Percentiles rank a stretch among this genome's conserved stretches.
Conservation (phyloP, 2,329 filamentous ascomycete genomes). For the Didymella exigua region DNA sequence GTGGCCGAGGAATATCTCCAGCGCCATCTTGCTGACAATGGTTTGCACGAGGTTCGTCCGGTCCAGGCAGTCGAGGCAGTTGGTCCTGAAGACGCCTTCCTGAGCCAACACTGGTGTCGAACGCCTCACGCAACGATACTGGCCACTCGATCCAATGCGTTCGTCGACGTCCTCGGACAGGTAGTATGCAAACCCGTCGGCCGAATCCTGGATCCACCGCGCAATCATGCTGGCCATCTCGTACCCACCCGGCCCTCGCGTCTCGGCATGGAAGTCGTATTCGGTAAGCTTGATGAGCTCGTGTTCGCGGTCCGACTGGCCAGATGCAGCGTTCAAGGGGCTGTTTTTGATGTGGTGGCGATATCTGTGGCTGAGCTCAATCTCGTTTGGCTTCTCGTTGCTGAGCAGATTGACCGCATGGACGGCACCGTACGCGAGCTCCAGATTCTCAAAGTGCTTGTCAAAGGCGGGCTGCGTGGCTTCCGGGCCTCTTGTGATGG, state of each 20-base stretch:
- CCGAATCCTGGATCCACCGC: conserved; percentile 75
- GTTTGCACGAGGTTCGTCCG: conserved; percentile 96
- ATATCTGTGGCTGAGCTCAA: conserved; percentile 81
- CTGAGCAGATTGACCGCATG: conserved; percentile 96
- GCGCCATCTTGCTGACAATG: conserved; percentile 90
- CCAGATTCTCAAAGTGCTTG: conserved; percentile 89
- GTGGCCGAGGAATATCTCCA: conserved; percentile 82
- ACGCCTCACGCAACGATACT: conserved; percentile 45
- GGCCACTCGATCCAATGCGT: conserved; percentile 50
- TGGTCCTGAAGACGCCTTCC: conserved; percentile 93
- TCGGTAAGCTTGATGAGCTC: conserved; percentile 80
- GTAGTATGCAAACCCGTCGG: conserved; percentile 91
- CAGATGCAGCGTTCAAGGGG: conserved; percentile 67
- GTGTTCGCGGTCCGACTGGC: conserved; percentile 65
- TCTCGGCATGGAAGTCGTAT: conserved; percentile 97
- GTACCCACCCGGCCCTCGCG: conserved; percentile 82
- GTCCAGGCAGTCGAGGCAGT: conserved; percentile 94
- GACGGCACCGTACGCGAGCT: conserved; percentile 84
- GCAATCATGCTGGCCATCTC: conserved; percentile 88
- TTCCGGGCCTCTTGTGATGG: conserved; percentile 83
- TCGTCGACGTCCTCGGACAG: conserved; percentile 75
- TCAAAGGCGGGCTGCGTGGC: conserved; percentile 94
- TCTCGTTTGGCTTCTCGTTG: conserved; percentile 82
- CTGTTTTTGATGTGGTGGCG: conserved; percentile 76
- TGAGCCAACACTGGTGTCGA: conserved; percentile 80